Conservation (phyloP, 352 stramenopile genomes). For the Phytophthora idaei region DNA sequence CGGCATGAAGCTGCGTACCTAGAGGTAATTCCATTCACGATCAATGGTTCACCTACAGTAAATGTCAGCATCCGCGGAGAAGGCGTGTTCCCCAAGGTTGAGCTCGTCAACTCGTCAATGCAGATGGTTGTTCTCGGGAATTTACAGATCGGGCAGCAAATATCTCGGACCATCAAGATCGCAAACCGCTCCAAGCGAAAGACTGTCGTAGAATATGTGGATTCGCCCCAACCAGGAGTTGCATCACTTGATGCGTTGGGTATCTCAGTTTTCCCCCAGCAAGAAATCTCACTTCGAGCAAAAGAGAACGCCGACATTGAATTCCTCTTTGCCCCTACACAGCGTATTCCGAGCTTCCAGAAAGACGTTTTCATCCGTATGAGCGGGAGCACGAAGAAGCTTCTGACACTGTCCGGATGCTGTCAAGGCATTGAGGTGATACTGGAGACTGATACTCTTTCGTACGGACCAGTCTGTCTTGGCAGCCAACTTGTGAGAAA, state of each 20-base stretch:
- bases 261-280: constrained; percentile 71
- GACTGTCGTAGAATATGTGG: constrained; percentile 64
- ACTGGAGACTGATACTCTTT: constrained; percentile 89
- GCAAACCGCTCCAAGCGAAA: constrained; percentile 88
- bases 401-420: constrained; percentile 82
- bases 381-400: constrained; percentile 71
- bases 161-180: constrained; percentile 74
- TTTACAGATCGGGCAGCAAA: constrained; percentile 83
- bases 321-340: constrained; percentile 73
- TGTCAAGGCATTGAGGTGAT: constrained; percentile 92
- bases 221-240: constrained; percentile 31
- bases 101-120: constrained; percentile 90
- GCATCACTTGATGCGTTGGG: constrained; percentile 46
- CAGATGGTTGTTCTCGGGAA: constrained; percentile 81
- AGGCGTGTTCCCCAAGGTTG: constrained; percentile 79
- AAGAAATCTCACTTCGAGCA: constrained; percentile 68
- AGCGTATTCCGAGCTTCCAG: constrained; percentile 68
- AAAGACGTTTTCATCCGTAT: constrained; percentile 67
- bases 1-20: constrained; percentile 82
- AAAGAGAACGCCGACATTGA: constrained; percentile 83
- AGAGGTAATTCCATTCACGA: constrained; percentile 89
- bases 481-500: constrained; percentile 86
- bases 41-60: constrained; percentile 89
- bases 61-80: constrained; percentile 77
- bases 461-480: constrained; percentile 91